Conservation (phyloP, 345 rosid species). For the Stellera chamaejasme region DNA sequence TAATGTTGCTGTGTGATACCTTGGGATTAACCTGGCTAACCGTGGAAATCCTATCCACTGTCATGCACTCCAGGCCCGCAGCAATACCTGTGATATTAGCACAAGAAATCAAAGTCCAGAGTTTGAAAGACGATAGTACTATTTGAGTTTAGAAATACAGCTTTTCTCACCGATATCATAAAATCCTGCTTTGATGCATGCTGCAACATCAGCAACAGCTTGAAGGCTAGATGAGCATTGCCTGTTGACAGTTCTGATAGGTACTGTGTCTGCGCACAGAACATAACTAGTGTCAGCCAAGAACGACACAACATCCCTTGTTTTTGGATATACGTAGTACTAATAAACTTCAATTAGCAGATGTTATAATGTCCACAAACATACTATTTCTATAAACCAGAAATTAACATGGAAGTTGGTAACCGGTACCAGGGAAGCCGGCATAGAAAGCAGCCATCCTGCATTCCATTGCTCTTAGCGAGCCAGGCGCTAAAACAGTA, state of each 20-base stretch:
- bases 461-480: conserved; percentile 75
- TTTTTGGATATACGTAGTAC: not conserved
- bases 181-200: conserved; percentile 76
- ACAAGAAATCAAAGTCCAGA: conserved; percentile 11
- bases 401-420: conserved; percentile 7
- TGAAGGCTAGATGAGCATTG: conserved; percentile 94
- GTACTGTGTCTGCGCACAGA: conserved; percentile 55
- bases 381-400: conserved; percentile 1
- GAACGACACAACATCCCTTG: not conserved
- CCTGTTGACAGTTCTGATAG: conserved; percentile 82
- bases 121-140: not conserved
- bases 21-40: conserved; percentile 45
- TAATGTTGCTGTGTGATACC: conserved; percentile 25
- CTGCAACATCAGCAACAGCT: conserved; percentile 93
- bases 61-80: conserved; percentile 93
- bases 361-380: not conserved
- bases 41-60: conserved; percentile 25
- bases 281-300: not conserved
- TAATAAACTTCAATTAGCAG: not conserved
- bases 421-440: conserved; percentile 97
- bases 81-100: conserved; percentile 55
- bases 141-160: not conserved
- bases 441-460: conserved; percentile 93
- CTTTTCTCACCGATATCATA: conserved; percentile 58
- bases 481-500: conserved; percentile 84